Conservation (phyloP, 805 yeast genomes). For the Kluyveromyces nonfermentans region DNA sequence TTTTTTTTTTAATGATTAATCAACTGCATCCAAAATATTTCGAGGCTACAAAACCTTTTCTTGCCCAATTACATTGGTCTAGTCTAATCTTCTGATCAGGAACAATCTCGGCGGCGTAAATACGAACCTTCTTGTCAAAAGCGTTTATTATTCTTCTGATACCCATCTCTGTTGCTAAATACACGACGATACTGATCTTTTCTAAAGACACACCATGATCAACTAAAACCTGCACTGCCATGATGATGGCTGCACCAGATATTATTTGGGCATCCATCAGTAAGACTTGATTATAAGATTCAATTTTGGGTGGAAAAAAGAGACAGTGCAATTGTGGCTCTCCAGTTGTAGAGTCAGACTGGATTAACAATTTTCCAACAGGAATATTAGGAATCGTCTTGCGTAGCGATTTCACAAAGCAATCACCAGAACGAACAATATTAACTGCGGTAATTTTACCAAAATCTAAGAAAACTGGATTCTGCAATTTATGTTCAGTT, state of each 20-base stretch:
- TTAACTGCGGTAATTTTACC: slow-evolving; percentile 62
- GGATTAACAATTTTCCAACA: slow-evolving; percentile 78
- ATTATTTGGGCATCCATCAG: slow-evolving; percentile 81
- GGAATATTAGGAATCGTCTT: slow-evolving; percentile 68
- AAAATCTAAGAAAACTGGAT: slow-evolving; percentile 24
- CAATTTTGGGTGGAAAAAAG: slow-evolving; percentile 44
- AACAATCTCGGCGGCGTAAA: slow-evolving; percentile 63
- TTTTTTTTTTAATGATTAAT: slow-evolving; percentile 2
- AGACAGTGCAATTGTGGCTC: slow-evolving; percentile 90
- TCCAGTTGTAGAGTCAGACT: slow-evolving; percentile 81
- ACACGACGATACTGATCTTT: slow-evolving; percentile 60
- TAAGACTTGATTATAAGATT: slow-evolving; percentile 37
- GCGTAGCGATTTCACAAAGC: slow-evolving; percentile 72
- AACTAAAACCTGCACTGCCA: slow-evolving; percentile 81
- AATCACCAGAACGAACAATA: slow-evolving; percentile 85
- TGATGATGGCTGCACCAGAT: slow-evolving; percentile 88
- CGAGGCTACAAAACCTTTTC: slow-evolving; percentile 62
- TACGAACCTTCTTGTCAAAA: slow-evolving; percentile 50
- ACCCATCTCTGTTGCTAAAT: slow-evolving; percentile 73
- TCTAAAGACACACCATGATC: slow-evolving; percentile 64
- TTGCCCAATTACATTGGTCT: slow-evolving; percentile 44
- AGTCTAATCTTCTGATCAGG: slow-evolving; percentile 36
- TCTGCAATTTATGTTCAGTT: slow-evolving; percentile 19
- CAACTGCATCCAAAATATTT: slow-evolving; percentile 56
- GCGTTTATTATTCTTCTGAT: slow-evolving; percentile 63